These are phyloP conservation scores for Meredithiella fracta DNA, from an alignment of 2,329 filamentous ascomycete species.

Conservation along the genomic window DNA sequence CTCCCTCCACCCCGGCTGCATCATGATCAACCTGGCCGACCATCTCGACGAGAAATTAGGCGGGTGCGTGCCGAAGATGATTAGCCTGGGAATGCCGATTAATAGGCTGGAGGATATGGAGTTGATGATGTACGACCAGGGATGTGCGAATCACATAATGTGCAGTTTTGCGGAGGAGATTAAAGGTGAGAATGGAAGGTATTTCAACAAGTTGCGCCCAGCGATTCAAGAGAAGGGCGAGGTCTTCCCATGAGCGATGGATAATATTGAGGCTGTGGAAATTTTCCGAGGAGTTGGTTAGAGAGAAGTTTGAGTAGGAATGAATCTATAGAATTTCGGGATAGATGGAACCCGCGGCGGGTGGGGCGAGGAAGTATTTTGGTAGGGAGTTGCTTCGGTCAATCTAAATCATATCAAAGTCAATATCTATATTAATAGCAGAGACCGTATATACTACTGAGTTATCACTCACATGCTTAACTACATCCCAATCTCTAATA, in stretches of 20 bases:
- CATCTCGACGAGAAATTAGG: constrained; percentile 1
- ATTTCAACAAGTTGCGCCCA: not conserved
- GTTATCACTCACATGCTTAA: constrained; percentile 27
- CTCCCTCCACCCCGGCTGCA: constrained; percentile 16
- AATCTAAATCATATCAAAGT: constrained; percentile 4
- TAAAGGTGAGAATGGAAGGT: not conserved
- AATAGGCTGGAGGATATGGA: not conserved
- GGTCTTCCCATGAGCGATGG: constrained; percentile 7
- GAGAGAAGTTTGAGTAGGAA: constrained; percentile 1
- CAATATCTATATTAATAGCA: too few relatives aligned
- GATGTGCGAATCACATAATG: constrained; percentile 1
- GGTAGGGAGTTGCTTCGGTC: constrained; percentile 11
- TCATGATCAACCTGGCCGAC: constrained; percentile 13
- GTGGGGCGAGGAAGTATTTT: constrained; percentile 11
- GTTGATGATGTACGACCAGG: not conserved
- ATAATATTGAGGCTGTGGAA: constrained; percentile 15
- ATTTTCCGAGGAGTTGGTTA: constrained; percentile 14
- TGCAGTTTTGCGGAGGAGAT: not conserved
- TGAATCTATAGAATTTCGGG: constrained; percentile 7
- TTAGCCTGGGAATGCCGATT: not conserved
- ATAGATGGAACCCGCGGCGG: constrained; percentile 4
- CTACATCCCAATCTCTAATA: constrained; percentile 36
- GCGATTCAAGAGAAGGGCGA: constrained; percentile 1
- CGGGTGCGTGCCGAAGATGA: not conserved
- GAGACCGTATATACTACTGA: not conserved